phyloP scores from a whole-genome alignment of 345 rosid species.

The Alliaria petiolata region DNA sequence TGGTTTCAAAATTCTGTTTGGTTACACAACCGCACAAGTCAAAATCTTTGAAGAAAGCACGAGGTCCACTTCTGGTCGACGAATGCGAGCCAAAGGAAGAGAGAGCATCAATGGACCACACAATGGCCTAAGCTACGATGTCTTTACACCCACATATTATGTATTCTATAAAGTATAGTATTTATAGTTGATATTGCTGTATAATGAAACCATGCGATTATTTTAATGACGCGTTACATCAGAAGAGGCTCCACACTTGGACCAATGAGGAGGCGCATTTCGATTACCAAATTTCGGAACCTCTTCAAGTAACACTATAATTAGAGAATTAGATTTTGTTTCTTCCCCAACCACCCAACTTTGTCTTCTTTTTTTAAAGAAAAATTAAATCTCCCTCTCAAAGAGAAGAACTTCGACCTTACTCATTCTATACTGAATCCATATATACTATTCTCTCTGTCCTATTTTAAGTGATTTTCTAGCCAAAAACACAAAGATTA shows the following conservation, averaged over 20 bases:
- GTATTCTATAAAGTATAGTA: not conserved
- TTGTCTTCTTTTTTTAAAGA: not conserved
- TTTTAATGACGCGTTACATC: constrained; percentile 12
- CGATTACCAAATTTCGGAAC: constrained; percentile 6
- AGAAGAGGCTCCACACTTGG: constrained; percentile 30
- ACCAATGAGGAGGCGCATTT: constrained; percentile 26
- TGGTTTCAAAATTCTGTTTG: constrained; percentile 8
- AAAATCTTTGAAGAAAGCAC: not conserved
- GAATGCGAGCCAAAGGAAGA: constrained; percentile 6
- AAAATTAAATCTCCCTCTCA: not conserved
- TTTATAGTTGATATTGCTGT: no score
- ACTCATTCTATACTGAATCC: no score
- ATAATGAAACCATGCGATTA: constrained; percentile 1
- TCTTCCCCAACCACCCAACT: constrained; percentile 26
- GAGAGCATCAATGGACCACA: constrained; percentile 27
- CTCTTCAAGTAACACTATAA: constrained; percentile 10
- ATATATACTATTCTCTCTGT: no score
- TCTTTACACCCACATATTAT: constrained; percentile 29
- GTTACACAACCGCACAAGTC: constrained; percentile 25
- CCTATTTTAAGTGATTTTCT: no score
- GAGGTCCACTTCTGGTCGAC: constrained; percentile 28
- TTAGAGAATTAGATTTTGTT: constrained; percentile 29
- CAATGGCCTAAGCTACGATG: not conserved
- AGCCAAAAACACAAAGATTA: no score
- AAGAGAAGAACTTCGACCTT: no score